These are phyloP conservation scores for Pythium sp. DNA, from an alignment of 352 stramenopile species.

Conservation along the genomic window DNA sequence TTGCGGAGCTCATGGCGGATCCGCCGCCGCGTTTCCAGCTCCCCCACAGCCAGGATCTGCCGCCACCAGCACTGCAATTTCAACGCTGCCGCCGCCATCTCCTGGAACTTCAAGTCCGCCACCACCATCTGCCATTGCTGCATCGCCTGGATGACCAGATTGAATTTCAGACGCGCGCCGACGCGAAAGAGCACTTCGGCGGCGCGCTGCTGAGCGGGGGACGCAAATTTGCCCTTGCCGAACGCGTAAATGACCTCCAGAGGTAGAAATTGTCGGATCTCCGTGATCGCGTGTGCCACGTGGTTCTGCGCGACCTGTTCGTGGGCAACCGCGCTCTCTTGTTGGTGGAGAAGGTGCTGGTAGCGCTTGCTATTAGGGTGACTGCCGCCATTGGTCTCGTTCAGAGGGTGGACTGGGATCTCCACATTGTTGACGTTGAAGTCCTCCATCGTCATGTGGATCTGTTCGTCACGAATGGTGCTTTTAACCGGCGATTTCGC, in stretches of 20 bases:
- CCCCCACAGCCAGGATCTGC: conserved; percentile 28
- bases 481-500: neutral
- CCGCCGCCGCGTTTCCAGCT: conserved; percentile 23
- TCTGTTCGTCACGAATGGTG: conserved; percentile 21
- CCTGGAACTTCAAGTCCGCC: conserved; percentile 14
- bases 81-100: conserved; percentile 14
- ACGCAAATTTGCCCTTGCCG: conserved; percentile 58
- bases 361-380: neutral
- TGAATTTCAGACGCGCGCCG: conserved; percentile 36
- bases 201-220: conserved; percentile 56
- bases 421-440: conserved; percentile 9
- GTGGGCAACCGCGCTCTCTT: conserved; percentile 14
- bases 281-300: conserved; percentile 39
- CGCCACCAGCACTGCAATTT: conserved; percentile 65
- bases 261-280: conserved; percentile 57
- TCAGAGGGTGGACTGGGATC: neutral
- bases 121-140: conserved; percentile 40
- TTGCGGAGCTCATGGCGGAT: conserved; percentile 38
- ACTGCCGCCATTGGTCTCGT: neutral
- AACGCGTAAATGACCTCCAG: conserved; percentile 67
- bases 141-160: conserved; percentile 42
- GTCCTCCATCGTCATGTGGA: conserved; percentile 38
- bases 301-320: conserved; percentile 29
- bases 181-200: conserved; percentile 42
- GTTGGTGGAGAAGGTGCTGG: conserved; percentile 10